Evolutionary conservation across 805 yeast species (phyloP).

Genomic region (Cyberlindnera bimundalis): DNA sequence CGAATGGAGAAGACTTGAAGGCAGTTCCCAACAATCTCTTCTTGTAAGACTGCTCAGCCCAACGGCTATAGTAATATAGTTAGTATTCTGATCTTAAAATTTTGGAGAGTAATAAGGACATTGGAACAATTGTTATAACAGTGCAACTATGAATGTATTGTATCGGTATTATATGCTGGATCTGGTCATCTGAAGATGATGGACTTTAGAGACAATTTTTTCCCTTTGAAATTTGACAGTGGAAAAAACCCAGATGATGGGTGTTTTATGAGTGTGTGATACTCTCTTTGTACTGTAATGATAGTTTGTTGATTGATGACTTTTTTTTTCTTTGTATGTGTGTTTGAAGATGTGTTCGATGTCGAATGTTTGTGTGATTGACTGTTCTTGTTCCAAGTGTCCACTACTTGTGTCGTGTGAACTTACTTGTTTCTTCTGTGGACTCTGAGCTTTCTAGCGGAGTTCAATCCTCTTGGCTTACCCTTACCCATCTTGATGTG

Average conservation of each 20-base stretch:
- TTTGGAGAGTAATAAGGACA: too few species aligned
- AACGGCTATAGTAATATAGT: conserved; percentile 57
- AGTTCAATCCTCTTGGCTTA: conserved; percentile 99
- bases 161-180: too few species aligned
- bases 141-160: too few species aligned
- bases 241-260: too few species aligned
- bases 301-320: too few species aligned
- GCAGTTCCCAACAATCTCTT: conserved; percentile 99
- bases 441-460: conserved; percentile 99
- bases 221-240: too few species aligned
- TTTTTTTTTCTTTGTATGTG: too few species aligned
- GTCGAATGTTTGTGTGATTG: neutral
- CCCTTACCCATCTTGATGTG: conserved; percentile 89
- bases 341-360: neutral
- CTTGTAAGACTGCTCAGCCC: conserved; percentile 99
- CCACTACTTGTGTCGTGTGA: conserved; percentile 3
- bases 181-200: too few species aligned
- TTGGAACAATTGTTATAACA: too few species aligned
- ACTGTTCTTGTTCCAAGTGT: neutral
- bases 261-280: too few species aligned
- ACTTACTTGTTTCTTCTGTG: conserved; percentile 96
- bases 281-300: too few species aligned
- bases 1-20: conserved; percentile 99
- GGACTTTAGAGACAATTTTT: too few species aligned
- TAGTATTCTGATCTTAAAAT: conserved; percentile 23